Evolutionary conservation across 371 early-diverging fungal genomes (phyloP).

Genomic region (Apophysomyces ossiformis): DNA sequence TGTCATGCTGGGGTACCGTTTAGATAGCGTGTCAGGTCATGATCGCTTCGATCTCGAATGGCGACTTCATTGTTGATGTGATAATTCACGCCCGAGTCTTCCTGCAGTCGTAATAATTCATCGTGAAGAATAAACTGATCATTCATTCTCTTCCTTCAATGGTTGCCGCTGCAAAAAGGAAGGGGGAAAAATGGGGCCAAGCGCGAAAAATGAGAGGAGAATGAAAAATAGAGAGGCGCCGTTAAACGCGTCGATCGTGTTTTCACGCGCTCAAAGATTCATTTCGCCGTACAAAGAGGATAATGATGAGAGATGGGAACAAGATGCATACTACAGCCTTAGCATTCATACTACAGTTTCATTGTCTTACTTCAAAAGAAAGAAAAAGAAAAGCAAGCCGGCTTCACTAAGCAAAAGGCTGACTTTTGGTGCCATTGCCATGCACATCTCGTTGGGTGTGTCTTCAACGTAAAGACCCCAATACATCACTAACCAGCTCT

Average conservation of each 20-base stretch:
- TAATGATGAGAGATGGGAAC: too few species aligned
- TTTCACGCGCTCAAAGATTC: not conserved
- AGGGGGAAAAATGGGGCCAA: not conserved
- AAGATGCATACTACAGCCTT: too few species aligned
- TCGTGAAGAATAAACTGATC: constrained; percentile 71
- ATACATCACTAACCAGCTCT: too few species aligned
- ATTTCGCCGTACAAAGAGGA: too few species aligned
- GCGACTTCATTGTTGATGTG: constrained; percentile 62
- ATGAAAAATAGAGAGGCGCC: not conserved
- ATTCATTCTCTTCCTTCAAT: constrained; percentile 25
- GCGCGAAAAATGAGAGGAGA: constrained; percentile 6
- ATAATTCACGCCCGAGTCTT: constrained; percentile 53
- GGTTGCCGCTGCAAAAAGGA: not conserved
- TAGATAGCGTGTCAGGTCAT: constrained; percentile 54
- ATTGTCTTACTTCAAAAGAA: too few species aligned
- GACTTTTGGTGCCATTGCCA: too few species aligned
- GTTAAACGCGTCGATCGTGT: constrained; percentile 1
- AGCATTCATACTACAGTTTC: too few species aligned
- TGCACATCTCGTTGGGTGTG: too few species aligned
- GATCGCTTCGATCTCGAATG: constrained; percentile 61
- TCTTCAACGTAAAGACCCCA: too few species aligned
- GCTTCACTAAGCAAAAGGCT: too few species aligned
- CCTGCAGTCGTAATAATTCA: constrained; percentile 73
- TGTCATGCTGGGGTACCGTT: constrained; percentile 43
- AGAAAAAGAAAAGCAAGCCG: too few species aligned